Evolutionary conservation across 2,329 filamentous ascomycete genomes (phyloP).

Genomic region (Nemania sp.): DNA sequence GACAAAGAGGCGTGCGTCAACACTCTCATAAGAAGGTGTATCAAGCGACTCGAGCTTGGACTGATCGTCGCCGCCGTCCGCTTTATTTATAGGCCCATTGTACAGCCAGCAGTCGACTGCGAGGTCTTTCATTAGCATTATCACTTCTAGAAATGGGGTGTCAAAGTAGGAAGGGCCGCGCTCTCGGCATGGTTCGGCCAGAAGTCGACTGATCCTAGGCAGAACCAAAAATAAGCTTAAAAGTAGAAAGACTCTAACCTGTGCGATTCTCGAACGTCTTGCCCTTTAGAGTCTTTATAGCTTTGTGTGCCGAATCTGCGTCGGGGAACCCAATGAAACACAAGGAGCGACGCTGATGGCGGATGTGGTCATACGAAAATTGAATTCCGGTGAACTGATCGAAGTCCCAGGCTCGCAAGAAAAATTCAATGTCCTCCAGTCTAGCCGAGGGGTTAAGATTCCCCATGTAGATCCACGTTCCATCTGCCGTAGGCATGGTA

Average conservation of each 20-base stretch:
- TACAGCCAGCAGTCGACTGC: constrained; percentile 66
- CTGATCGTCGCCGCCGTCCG: constrained; percentile 29
- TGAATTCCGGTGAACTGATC: constrained; percentile 58
- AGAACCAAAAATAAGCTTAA: too few relatives aligned
- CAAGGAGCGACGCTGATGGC: constrained; percentile 70
- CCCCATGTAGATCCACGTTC: constrained; percentile 62
- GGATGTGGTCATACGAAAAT: constrained; percentile 70
- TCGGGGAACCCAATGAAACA: constrained; percentile 71
- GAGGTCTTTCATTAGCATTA: constrained; percentile 6
- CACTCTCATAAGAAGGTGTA: constrained; percentile 29
- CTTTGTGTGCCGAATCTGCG: constrained; percentile 58
- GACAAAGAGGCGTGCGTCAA: constrained; percentile 51
- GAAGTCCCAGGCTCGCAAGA: constrained; percentile 42
- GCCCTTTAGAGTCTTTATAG: constrained; percentile 60
- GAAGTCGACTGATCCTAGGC: too few relatives aligned
- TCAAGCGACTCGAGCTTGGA: constrained; percentile 18
- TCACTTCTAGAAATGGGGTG: too few relatives aligned
- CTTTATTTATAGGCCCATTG: constrained; percentile 49
- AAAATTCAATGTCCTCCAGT: constrained; percentile 42
- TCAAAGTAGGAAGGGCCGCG: too few relatives aligned
- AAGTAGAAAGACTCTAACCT: too few relatives aligned
- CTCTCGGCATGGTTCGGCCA: too few relatives aligned
- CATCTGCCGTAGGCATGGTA: constrained; percentile 37
- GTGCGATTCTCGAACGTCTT: constrained; percentile 58
- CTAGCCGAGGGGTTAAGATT: constrained; percentile 63